phyloP scores from a whole-genome alignment of 176 grass and related monocot species.

The Melocanna baccifera region DNA sequence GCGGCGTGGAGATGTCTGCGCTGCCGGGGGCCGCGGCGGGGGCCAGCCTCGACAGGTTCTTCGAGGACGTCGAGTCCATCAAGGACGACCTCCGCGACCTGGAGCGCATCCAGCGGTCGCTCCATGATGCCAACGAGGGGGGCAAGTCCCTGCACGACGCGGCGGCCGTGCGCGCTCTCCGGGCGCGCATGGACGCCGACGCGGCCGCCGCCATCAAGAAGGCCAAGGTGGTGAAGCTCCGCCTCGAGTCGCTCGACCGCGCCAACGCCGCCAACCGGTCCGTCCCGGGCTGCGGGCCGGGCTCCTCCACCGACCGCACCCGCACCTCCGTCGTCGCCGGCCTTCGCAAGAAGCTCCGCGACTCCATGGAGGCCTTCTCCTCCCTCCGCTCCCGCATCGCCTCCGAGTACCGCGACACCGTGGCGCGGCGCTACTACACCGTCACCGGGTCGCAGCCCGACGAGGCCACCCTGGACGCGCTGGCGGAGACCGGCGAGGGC shows the following conservation, averaged over 20 bases:
- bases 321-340: conserved; percentile 73
- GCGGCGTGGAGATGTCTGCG: conserved; percentile 58
- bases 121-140: conserved; percentile 75
- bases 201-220: conserved; percentile 66
- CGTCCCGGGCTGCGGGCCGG: conserved; percentile 55
- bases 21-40: conserved; percentile 38
- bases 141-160: conserved; percentile 86
- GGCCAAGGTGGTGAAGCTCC: conserved; percentile 87
- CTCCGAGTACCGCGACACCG: conserved; percentile 68
- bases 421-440: conserved; percentile 77
- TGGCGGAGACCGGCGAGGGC: conserved; percentile 64
- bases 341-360: conserved; percentile 81
- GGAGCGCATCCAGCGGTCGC: conserved; percentile 62
- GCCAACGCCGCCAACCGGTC: conserved; percentile 91
- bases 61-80: conserved; percentile 87
- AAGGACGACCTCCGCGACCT: conserved; percentile 91
- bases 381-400: conserved; percentile 53
- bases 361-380: conserved; percentile 79
- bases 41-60: conserved; percentile 74
- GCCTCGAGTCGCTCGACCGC: conserved; percentile 85
- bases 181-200: conserved; percentile 73
- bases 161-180: conserved; percentile 61
- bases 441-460: conserved; percentile 66
- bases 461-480: conserved; percentile 64
- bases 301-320: conserved; percentile 63